Base-by-base conservation (phyloP, 2,329 filamentous ascomycete genomes). In the Epichloe aotearoae region DNA sequence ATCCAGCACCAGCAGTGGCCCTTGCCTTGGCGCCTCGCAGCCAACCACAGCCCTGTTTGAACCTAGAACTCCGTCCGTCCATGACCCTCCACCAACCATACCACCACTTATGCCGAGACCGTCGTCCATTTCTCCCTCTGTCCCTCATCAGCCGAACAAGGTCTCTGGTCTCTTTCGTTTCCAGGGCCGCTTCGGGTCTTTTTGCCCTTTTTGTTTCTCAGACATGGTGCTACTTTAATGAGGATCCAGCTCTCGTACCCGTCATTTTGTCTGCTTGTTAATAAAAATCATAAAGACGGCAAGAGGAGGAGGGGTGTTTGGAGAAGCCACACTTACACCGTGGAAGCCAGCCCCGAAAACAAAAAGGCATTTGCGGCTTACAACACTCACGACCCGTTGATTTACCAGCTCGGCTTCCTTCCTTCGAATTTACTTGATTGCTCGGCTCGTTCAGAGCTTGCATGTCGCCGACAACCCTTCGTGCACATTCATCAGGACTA, bases 221-320 rank as follows among this genome's bases (percentile, higher is more conserved):
- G 58, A 54, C 57, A 62, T 63, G 62, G 59, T 56, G 51, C 50
- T 54, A 53, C 33, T 53, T 40, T 46, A 46, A 49, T 53, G 52
- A 47, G 49, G 34, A 49, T 47, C 23, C 45, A 41, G 37, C 26
- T 39, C 38, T 52, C 40, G 37, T 52, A 40, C 50, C 37, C 37
- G 19, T 42, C 15, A 34, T 49, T 52, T 46, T 19, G 26, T 42
- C 37, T 48, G 41, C 38, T 33, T 42, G 38, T 19, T 49, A 11
- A 26, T 42, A n/a, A 46, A 19, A 11, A 41, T 19, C 19, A 19
- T 26, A n/a, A 43, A 46, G 33, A 46, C 36, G 38, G 39, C 40
- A 46, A 40, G 49, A 46, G 41, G 51, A 47, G 43, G 47, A 30
- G 47, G 51, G 33, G 51, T 46, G 34, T 42, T 50, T 47, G 43